phyloP scores from a whole-genome alignment of 257 asterid genomes.

The Ophiorrhiza pumila region DNA sequence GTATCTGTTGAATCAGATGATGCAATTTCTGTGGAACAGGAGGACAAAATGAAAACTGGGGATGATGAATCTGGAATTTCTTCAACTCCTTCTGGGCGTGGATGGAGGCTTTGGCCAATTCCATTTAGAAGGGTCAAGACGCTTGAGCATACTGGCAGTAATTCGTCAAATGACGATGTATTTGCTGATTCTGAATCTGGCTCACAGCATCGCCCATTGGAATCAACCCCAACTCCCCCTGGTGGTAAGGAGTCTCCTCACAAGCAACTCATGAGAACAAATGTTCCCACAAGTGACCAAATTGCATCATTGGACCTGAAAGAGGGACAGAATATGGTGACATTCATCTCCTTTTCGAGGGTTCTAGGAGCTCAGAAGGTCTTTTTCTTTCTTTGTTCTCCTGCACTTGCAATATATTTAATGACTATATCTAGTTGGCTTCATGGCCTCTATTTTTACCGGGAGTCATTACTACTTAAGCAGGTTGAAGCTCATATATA shows the following conservation, averaged over 20 bases:
- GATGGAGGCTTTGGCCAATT: constrained; percentile 97
- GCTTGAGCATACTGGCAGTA: constrained; percentile 56
- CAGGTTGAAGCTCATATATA: constrained; percentile 99
- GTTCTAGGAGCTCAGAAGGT: constrained; percentile 96
- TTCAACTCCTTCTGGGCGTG: constrained; percentile 55
- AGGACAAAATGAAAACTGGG: constrained; percentile 33
- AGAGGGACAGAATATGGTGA: constrained; percentile 95
- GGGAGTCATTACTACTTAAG: constrained; percentile 12
- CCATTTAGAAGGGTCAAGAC: constrained; percentile 85
- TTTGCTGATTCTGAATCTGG: constrained; percentile 57
- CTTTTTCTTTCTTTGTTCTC: constrained; percentile 8
- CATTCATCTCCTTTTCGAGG: constrained; percentile 74
- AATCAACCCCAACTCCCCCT: constrained; percentile 32
- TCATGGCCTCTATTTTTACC: not conserved
- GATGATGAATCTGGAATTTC: constrained; percentile 38
- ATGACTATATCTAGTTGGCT: not conserved
- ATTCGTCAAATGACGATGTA: constrained; percentile 53
- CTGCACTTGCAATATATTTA: not conserved
- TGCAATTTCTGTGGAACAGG: constrained; percentile 55
- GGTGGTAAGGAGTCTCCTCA: constrained; percentile 56
- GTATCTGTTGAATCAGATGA: constrained; percentile 49
- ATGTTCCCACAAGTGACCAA: constrained; percentile 90
- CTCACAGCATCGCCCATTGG: constrained; percentile 38
- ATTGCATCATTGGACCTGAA: constrained; percentile 81
- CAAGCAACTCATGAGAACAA: constrained; percentile 77